These are phyloP conservation scores for Fusarium drepaniforme DNA, from an alignment of 2,329 filamentous ascomycete genomes.

Conservation along the genomic window DNA sequence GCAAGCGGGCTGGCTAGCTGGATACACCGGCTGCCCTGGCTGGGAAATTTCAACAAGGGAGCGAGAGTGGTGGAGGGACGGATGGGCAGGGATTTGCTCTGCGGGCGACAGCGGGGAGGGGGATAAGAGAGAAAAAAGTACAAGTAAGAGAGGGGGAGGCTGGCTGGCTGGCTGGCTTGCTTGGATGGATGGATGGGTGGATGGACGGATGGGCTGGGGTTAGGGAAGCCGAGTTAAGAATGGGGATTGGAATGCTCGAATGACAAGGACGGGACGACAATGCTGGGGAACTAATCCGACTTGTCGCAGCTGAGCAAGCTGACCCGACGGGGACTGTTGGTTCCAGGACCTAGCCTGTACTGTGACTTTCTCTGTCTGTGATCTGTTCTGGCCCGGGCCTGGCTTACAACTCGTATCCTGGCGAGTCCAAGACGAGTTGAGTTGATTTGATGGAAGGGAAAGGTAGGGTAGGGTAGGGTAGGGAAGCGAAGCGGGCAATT, in stretches of 20 bases:
- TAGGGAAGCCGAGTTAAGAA: constrained; percentile 34
- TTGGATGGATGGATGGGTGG: neutral
- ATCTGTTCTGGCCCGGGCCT: neutral
- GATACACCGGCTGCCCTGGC: constrained; percentile 25
- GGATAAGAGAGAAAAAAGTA: constrained; percentile 14
- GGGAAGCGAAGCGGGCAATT: neutral
- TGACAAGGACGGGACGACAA: constrained; percentile 13
- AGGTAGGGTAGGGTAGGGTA: too few relatives aligned
- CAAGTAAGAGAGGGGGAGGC: constrained; percentile 10
- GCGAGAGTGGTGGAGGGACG: constrained; percentile 10
- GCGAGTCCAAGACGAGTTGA: neutral
- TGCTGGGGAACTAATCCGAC: constrained; percentile 1
- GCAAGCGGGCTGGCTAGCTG: constrained; percentile 1
- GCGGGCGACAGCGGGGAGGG: constrained; percentile 22
- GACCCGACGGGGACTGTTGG: neutral
- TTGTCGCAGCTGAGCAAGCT: neutral
- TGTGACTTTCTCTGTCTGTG: neutral
- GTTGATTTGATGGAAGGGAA: neutral
- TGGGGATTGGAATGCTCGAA: constrained; percentile 35
- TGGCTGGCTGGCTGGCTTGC: neutral
- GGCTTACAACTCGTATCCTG: neutral
- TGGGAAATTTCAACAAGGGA: constrained; percentile 17
- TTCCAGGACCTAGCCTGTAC: neutral
- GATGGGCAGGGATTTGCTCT: constrained; percentile 18
- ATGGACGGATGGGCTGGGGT: constrained; percentile 9